Evolutionary conservation across 352 stramenopile genomes (phyloP).

Genomic region (Phytopythium sindhum): DNA sequence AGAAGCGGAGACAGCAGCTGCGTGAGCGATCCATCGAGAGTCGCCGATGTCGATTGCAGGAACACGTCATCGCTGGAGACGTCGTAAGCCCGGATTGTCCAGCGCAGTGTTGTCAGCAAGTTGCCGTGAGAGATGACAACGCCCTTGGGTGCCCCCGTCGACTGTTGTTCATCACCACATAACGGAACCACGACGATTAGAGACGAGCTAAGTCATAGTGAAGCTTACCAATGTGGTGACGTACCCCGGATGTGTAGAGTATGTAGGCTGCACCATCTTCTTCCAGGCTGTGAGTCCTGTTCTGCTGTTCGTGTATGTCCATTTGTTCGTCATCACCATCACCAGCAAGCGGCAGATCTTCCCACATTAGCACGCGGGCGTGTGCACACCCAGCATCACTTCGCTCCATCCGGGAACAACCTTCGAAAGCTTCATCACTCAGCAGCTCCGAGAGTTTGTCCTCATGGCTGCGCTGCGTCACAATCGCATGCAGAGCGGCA

Average conservation of each 20-base stretch:
- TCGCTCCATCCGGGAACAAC: background rate
- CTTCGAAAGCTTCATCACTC: background rate
- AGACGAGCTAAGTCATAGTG: background rate
- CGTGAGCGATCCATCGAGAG: constrained; percentile 52
- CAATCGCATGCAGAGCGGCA: constrained; percentile 33
- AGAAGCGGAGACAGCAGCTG: constrained; percentile 56
- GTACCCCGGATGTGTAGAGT: constrained; percentile 68
- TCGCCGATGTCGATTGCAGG: constrained; percentile 60
- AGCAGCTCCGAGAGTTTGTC: constrained; percentile 18
- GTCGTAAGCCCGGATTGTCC: constrained; percentile 57
- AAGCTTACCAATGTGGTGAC: background rate
- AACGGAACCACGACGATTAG: background rate
- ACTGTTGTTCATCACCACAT: constrained; percentile 11
- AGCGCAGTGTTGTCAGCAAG: constrained; percentile 50
- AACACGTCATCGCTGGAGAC: constrained; percentile 48
- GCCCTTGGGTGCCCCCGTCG: constrained; percentile 65
- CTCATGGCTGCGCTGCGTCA: constrained; percentile 32
- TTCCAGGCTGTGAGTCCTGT: constrained; percentile 1
- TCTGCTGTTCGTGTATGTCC: background rate
- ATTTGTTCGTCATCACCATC: background rate
- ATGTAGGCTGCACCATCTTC: constrained; percentile 39
- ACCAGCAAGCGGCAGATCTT: constrained; percentile 15
- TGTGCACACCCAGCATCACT: background rate
- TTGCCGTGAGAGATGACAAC: constrained; percentile 63
- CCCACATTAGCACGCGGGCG: constrained; percentile 24